A percentile compares a stretch with the other conserved stretches of the same genome.
Conservation (phyloP, 495 filamentous ascomycete species). For the Daldinia vernicosa region DNA sequence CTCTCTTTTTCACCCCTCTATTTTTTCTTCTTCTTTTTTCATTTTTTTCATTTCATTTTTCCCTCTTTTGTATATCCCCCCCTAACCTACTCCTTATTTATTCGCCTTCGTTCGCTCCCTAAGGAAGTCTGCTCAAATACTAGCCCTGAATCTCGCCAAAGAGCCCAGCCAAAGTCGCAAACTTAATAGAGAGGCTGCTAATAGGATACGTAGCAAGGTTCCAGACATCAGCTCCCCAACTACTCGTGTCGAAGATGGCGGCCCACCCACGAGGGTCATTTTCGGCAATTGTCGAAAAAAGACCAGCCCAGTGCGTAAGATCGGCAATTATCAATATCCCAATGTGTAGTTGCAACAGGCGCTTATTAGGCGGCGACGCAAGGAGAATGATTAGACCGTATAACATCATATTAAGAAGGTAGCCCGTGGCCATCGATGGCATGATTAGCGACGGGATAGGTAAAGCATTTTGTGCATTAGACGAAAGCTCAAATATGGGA, state of each 20-base stretch:
- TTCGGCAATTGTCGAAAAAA: slow-evolving; percentile 35
- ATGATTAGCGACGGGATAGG: slow-evolving; percentile 20
- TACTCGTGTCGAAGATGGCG: slow-evolving; percentile 25
- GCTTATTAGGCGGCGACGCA: slow-evolving; percentile 32
- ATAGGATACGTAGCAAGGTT: slow-evolving; percentile 31
- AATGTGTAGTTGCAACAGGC: slow-evolving; percentile 33
- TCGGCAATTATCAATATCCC: slow-evolving; percentile 30
- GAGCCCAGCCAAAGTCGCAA: slow-evolving; percentile 29
- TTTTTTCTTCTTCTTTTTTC: background rate
- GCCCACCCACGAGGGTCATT: slow-evolving; percentile 36
- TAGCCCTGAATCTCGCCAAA: slow-evolving; percentile 36
- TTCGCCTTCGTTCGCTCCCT: background rate
- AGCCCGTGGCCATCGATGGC: slow-evolving; percentile 19
- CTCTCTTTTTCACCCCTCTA: background rate
- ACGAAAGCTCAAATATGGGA: slow-evolving; percentile 27
- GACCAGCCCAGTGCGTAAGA: slow-evolving; percentile 37
- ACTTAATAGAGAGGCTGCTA: slow-evolving; percentile 24
- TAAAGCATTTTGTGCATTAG: slow-evolving; percentile 10
- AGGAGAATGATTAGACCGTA: slow-evolving; percentile 54
- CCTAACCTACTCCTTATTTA: background rate
- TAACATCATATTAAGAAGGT: slow-evolving; percentile 47
- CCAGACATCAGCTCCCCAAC: slow-evolving; percentile 25
- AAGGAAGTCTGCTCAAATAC: background rate
- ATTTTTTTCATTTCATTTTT: background rate
- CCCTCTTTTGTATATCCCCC: background rate